Base-by-base conservation (phyloP, 352 stramenopile genomes). In the Phytophthora uliginosa region DNA sequence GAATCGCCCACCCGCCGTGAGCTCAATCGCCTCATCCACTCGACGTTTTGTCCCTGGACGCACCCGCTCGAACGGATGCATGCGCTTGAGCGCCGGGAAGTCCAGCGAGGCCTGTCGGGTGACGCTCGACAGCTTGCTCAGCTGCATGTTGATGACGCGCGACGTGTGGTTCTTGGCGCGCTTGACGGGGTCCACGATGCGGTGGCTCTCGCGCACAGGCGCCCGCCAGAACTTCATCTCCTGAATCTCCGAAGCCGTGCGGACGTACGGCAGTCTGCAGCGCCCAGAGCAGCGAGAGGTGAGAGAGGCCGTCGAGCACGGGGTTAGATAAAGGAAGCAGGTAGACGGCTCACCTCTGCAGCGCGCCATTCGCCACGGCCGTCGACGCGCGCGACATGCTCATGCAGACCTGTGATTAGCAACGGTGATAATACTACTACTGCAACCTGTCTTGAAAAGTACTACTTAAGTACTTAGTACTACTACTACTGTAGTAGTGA, bases 151-250 rank as follows among this genome's bases (percentile, higher is more conserved):
- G 70, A 97, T 95, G 52, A 94, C 82, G 1, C 90, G 82, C 26
- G 88, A 86, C 45, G 89, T 94, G 66, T 91, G 79, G 73, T 97
- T 95, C 67, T 92, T 92, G 53, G 88, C 85, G 69, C 89, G 85
- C 52, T 92, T 92, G 69, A 97, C 78, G 7, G 90, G 89, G 66
- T 95, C 89, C 7, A 70, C 76, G 40, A 97, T 95, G 71, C 88
- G 89, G 79, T 86, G 75, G 77, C 87, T 95, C 72, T 97, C 90
- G 60, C 79, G 83, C 69, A 92, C 73, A 31, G 70, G 69, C 31
- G 85, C 73, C 26, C 85, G 82, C 90, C 90, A 97, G 73, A 97
- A 95, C 66, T 90, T 89, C 90, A 97, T 97, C 71, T 95, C 85
- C 73, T 93, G 84, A 63, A 96, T 94, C 82, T 96, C 89, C 6